Evolutionary conservation across 345 rosid species (phyloP).

Genomic region (Cardamine resedifolia): DNA sequence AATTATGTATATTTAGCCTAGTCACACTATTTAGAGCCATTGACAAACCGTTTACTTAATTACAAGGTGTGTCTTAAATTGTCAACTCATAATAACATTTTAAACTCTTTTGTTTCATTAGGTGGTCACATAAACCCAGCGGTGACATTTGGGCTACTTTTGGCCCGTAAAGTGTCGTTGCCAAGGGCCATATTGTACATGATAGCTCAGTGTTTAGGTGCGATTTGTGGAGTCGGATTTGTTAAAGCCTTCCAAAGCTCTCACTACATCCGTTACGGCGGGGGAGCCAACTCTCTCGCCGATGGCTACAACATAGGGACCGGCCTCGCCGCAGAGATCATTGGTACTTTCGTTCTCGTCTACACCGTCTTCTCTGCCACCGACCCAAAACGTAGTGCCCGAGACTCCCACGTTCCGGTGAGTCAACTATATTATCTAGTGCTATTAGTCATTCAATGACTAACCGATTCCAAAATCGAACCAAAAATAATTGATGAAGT

Average conservation of each 20-base stretch:
- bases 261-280: constrained; percentile 51
- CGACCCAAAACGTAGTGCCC: constrained; percentile 62
- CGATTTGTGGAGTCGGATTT: constrained; percentile 66
- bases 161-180: constrained; percentile 65
- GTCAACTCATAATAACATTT: not conserved
- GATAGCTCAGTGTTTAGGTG: constrained; percentile 68
- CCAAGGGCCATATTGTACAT: constrained; percentile 62
- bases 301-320: constrained; percentile 56
- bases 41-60: not conserved
- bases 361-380: constrained; percentile 71
- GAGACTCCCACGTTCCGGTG: constrained; percentile 71
- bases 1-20: no score
- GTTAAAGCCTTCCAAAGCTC: constrained; percentile 63
- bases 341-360: constrained; percentile 67
- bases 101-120: constrained; percentile 14
- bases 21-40: not conserved
- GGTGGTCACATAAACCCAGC: constrained; percentile 81
- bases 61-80: not conserved
- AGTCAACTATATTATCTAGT: constrained; percentile 4
- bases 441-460: not conserved
- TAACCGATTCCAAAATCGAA: not conserved
- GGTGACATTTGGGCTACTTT: constrained; percentile 60
- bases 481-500: not conserved
- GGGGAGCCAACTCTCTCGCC: constrained; percentile 57
- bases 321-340: constrained; percentile 64